Percentiles rank a stretch among this genome's conserved stretches.
These are phyloP conservation scores for Saitozyma sp. DNA, from an alignment of 768 basidiomycete species.

Conservation along the genomic window DNA sequence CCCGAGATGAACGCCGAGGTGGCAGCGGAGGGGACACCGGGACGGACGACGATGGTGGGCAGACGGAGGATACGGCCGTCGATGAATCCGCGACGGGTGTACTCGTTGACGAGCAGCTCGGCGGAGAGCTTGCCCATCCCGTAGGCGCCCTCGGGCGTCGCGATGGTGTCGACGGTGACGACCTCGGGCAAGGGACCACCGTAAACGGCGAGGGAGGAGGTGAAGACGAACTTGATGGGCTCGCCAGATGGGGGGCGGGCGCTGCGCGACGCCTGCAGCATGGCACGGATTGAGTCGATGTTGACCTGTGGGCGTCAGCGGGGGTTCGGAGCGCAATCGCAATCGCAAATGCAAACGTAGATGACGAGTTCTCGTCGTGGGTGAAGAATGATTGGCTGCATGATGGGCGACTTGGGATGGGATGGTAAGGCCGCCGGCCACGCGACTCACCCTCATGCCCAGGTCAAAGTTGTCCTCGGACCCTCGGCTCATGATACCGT, in stretches of 20 bases:
- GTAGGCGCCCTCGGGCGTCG: conserved; percentile 62
- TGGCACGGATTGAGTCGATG: conserved; percentile 60
- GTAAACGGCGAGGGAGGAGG: conserved; percentile 64
- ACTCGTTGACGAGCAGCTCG: conserved; percentile 65
- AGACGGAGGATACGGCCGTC: conserved; percentile 65
- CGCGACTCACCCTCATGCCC: conserved; percentile 45
- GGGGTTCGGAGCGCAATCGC: no score
- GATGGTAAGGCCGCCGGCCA: not conserved
- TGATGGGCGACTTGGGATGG: no score
- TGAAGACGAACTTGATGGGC: conserved; percentile 61
- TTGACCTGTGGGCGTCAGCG: conserved; percentile 55
- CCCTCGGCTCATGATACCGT: conserved; percentile 52
- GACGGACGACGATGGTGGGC: conserved; percentile 63
- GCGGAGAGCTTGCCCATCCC: conserved; percentile 62
- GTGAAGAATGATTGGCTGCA: no score
- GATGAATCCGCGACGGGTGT: conserved; percentile 61
- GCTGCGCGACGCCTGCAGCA: conserved; percentile 49
- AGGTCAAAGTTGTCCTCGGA: conserved; percentile 53
- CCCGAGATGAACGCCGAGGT: conserved; percentile 64
- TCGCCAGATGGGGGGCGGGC: conserved; percentile 28
- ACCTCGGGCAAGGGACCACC: conserved; percentile 58
- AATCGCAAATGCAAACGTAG: no score
- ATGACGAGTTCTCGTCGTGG: no score
- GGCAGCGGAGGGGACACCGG: conserved; percentile 61
- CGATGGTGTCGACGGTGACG: conserved; percentile 58